A percentile compares a stretch with the other conserved stretches of the same genome.
Conservation (phyloP, 2,329 filamentous ascomycete species). For the Akanthomyces muscarius region DNA sequence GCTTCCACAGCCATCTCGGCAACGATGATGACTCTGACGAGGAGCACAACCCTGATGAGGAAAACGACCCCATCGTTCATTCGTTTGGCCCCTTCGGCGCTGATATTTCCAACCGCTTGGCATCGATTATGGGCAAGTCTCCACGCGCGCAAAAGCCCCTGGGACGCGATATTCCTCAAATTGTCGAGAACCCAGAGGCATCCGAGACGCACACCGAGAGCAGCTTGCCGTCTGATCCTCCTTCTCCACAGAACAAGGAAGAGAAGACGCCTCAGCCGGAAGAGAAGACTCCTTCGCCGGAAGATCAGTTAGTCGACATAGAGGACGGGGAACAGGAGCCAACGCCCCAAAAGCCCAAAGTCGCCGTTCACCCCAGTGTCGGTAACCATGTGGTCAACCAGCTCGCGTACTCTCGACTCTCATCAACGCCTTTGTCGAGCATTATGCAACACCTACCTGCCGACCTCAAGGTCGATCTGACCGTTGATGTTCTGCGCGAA, state of each 20-base stretch:
- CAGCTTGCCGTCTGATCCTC: slow-evolving; percentile 14
- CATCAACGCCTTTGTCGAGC: slow-evolving; percentile 83
- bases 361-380: slow-evolving; percentile 43
- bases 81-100: slow-evolving; percentile 89
- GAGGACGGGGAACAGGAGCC: neutral
- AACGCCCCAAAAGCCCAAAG: slow-evolving; percentile 22
- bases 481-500: slow-evolving; percentile 60
- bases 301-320: neutral
- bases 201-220: slow-evolving; percentile 16
- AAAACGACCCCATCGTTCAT: slow-evolving; percentile 89
- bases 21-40: slow-evolving; percentile 59
- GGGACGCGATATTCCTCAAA: neutral
- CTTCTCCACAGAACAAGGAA: slow-evolving; percentile 12
- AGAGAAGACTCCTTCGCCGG: slow-evolving; percentile 3
- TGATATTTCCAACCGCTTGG: slow-evolving; percentile 77
- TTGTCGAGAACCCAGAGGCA: slow-evolving; percentile 14
- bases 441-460: slow-evolving; percentile 82
- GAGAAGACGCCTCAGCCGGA: slow-evolving; percentile 12
- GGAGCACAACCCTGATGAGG: slow-evolving; percentile 78
- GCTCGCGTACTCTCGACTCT: slow-evolving; percentile 87
- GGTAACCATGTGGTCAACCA: slow-evolving; percentile 92
- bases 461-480: slow-evolving; percentile 56
- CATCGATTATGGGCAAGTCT: slow-evolving; percentile 68
- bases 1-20: slow-evolving; percentile 52
- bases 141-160: slow-evolving; percentile 44